A percentile compares a stretch with the other conserved stretches of the same genome.
Conservation (phyloP, 2,329 filamentous ascomycete genomes). For the Rhynchosporium graminicola region DNA sequence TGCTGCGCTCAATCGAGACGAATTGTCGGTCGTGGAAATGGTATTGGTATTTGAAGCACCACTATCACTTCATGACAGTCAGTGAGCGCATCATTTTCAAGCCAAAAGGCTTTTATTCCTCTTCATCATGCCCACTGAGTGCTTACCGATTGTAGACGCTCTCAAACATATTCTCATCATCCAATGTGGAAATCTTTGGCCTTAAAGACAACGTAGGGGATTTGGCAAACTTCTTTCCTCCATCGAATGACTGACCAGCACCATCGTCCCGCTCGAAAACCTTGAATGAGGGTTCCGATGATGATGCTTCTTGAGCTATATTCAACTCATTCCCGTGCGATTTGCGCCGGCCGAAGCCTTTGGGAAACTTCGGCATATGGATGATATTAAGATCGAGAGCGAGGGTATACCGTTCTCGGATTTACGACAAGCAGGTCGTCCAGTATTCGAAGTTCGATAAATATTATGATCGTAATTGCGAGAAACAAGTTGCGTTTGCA, state of each 20-base stretch:
- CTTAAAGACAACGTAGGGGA: conserved; percentile 23
- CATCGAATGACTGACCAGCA: conserved; percentile 38
- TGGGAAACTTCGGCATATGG: conserved; percentile 43
- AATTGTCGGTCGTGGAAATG: conserved; percentile 41
- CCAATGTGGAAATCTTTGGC: conserved; percentile 33
- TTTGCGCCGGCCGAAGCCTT: conserved; percentile 41
- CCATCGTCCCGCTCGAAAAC: conserved; percentile 40
- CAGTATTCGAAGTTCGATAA: conserved; percentile 4
- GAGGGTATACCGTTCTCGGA: conserved; percentile 13
- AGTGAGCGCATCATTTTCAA: conserved; percentile 18
- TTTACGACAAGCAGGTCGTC: conserved; percentile 21
- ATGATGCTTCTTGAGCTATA: conserved; percentile 28
- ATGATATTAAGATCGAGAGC: conserved; percentile 23
- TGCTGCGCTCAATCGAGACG: conserved; percentile 40
- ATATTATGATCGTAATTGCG: neutral
- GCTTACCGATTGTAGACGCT: conserved; percentile 41
- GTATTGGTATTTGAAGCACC: conserved; percentile 42
- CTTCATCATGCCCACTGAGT: neutral
- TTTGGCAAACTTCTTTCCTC: conserved; percentile 37
- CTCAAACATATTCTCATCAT: conserved; percentile 41
- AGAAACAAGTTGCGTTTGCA: neutral
- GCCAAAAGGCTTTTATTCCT: neutral
- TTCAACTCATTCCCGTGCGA: conserved; percentile 39
- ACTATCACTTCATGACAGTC: conserved; percentile 39
- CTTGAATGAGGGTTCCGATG: conserved; percentile 38